Conservation (phyloP, 2,329 filamentous ascomycete genomes). For the Penicillium corylophilum region DNA sequence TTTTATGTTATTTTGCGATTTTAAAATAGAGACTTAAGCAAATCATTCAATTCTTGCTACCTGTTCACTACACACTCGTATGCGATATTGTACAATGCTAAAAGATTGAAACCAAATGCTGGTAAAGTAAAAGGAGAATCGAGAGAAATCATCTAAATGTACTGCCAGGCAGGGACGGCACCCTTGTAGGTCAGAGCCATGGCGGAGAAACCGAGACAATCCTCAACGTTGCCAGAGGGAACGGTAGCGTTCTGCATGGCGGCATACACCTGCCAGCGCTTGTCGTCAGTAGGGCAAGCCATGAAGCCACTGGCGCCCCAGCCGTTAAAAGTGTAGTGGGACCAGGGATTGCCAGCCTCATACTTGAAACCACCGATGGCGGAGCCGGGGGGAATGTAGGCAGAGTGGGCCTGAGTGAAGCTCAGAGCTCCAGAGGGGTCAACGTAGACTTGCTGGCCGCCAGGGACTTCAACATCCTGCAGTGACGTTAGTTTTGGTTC, state of each 20-base stretch:
- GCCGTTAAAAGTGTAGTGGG: conserved; percentile 33
- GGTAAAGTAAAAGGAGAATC: too few species aligned
- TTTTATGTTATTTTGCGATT: not conserved
- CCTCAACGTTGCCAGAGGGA: conserved; percentile 36
- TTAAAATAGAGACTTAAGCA: not conserved
- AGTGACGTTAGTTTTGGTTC: conserved; percentile 19
- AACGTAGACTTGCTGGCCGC: conserved; percentile 63
- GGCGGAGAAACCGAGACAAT: conserved; percentile 44
- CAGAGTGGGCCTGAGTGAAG: conserved; percentile 60
- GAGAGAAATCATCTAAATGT: conserved; percentile 28
- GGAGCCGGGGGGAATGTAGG: conserved; percentile 52
- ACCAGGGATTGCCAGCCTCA: conserved; percentile 26
- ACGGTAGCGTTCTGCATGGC: conserved; percentile 42
- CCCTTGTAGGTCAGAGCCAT: conserved; percentile 31
- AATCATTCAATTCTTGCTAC: not conserved
- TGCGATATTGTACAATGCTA: not conserved
- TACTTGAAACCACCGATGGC: conserved; percentile 51
- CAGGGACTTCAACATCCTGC: conserved; percentile 57
- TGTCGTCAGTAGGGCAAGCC: conserved; percentile 41
- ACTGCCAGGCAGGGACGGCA: conserved; percentile 41
- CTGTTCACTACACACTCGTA: not conserved
- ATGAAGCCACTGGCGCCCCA: conserved; percentile 44
- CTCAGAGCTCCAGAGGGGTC: conserved; percentile 53
- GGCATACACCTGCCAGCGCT: conserved; percentile 45
- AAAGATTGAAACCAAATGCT: not conserved